These are phyloP conservation scores for Avicennia marina DNA, from an alignment of 257 asterid genomes.

Conservation along the genomic window DNA sequence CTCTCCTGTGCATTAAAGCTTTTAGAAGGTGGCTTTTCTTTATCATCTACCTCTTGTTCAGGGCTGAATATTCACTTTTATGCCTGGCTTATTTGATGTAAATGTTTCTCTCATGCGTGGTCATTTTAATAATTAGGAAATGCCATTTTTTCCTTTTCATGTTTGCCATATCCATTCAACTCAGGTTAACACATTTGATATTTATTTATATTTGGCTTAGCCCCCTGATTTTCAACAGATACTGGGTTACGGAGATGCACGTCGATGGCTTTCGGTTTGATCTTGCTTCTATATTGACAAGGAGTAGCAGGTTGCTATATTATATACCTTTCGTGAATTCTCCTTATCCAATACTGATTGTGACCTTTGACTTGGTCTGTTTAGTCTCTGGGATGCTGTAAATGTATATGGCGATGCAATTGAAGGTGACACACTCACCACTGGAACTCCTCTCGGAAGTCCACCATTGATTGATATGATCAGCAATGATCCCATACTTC, in stretches of 20 bases:
- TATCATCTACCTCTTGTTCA: too few relatives aligned
- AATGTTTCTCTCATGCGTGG: too few relatives aligned
- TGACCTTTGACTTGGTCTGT: constrained; percentile 17
- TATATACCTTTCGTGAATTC: constrained; percentile 11
- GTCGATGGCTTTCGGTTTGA: constrained; percentile 97
- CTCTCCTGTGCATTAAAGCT: background rate
- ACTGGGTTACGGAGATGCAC: constrained; percentile 97
- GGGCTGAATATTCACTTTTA: too few relatives aligned
- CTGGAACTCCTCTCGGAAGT: constrained; percentile 83
- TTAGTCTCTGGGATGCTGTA: constrained; percentile 83
- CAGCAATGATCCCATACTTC: constrained; percentile 91
- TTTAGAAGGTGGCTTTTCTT: too few relatives aligned
- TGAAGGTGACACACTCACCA: constrained; percentile 62
- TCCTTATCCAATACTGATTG: constrained; percentile 9
- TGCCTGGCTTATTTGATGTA: too few relatives aligned
- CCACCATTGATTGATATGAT: constrained; percentile 92
- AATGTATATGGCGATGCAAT: constrained; percentile 67
- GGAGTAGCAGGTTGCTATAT: constrained; percentile 81
- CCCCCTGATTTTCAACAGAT: constrained; percentile 54
- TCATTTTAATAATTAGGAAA: background rate
- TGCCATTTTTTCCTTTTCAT: constrained; percentile 7
- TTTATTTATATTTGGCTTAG: constrained; percentile 33
- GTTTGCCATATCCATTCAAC: constrained; percentile 14
- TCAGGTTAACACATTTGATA: constrained; percentile 23
- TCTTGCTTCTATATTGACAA: constrained; percentile 93